Base-by-base conservation (phyloP, 129 eudicot species). In the Artemisia annua region DNA sequence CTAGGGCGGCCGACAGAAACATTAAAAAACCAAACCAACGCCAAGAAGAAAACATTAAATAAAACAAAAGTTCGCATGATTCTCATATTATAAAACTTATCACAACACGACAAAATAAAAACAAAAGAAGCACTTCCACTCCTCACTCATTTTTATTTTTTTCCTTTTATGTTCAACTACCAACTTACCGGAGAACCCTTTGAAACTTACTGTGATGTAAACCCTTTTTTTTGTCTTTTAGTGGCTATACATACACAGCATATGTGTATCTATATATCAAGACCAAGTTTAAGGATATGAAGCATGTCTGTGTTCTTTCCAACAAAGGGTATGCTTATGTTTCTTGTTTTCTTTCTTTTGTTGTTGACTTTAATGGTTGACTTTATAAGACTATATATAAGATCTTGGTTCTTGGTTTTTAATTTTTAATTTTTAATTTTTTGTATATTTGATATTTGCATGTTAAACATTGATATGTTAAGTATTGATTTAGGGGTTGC, bases 221-320 rank as follows among this genome's bases (percentile, higher is more conserved):
- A n/a, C n/a, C n/a, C n/a, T n/a, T n/a, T n/a, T n/a, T 35, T 78
- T 63, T 71, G 67, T 71, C 66, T 20, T 71, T 63, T 62, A 51
- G 59, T 60, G 17, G 5, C 63, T 48, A 60, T 16, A 70, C 46
- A 48, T 13, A n/a, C n/a, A n/a, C n/a, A n/a, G n/a, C n/a, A n/a
- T n/a, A n/a, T n/a, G n/a, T n/a, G n/a, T n/a, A n/a, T n/a, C n/a
- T n/a, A n/a, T n/a, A 62, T 8, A 52, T n/a, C 9, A 11, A 48
- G 6, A 20, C 20, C 54, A 48, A 56, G 82, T 85, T 82, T 69
- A 52, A 71, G 49, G 69, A 44, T 57, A 66, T 75, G 82, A 55
- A 71, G 78, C 85, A 83, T 83, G 90, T 81, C 71, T 69, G 26
- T 26, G 59, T 69, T 57, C 71, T 49, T 65, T 66, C 81, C 75